phyloP scores from a whole-genome alignment of 1,139 yeast species.

The Suhomyces terraborum region DNA sequence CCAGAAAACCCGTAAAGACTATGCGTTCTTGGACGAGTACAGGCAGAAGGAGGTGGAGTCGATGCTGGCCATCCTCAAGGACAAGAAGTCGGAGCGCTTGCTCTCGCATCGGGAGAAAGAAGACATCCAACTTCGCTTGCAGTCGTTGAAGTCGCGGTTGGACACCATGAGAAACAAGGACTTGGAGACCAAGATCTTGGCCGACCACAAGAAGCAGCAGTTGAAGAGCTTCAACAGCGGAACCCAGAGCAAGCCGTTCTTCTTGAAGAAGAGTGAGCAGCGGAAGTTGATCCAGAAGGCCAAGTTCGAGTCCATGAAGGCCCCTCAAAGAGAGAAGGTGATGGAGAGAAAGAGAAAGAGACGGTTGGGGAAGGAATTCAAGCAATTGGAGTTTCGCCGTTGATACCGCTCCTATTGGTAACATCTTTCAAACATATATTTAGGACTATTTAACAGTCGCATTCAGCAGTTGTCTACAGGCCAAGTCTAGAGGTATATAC shows the following conservation, averaged over 20 bases:
- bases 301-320: constrained; percentile 82
- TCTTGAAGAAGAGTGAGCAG: constrained; percentile 78
- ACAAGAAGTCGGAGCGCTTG: constrained; percentile 50
- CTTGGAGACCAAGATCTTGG: constrained; percentile 64
- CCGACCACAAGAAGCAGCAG: constrained; percentile 53
- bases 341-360: constrained; percentile 94
- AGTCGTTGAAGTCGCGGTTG: constrained; percentile 70
- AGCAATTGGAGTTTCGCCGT: constrained; percentile 61
- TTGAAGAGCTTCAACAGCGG: constrained; percentile 49
- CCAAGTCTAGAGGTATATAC: constrained; percentile 5
- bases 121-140: constrained; percentile 55
- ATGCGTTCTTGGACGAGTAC: constrained; percentile 83
- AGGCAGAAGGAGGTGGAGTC: constrained; percentile 69
- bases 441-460: constrained; percentile 2
- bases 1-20: constrained; percentile 66
- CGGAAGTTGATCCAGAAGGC: constrained; percentile 85
- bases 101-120: constrained; percentile 52
- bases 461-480: too few species aligned
- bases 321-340: constrained; percentile 80
- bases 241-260: constrained; percentile 52
- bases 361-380: constrained; percentile 88
- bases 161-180: constrained; percentile 79
- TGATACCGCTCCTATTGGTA: neutral
- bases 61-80: constrained; percentile 57
- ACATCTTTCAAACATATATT: constrained; percentile 1